Base-by-base conservation (phyloP, 345 rosid species). In the Rhizophora apiculata region DNA sequence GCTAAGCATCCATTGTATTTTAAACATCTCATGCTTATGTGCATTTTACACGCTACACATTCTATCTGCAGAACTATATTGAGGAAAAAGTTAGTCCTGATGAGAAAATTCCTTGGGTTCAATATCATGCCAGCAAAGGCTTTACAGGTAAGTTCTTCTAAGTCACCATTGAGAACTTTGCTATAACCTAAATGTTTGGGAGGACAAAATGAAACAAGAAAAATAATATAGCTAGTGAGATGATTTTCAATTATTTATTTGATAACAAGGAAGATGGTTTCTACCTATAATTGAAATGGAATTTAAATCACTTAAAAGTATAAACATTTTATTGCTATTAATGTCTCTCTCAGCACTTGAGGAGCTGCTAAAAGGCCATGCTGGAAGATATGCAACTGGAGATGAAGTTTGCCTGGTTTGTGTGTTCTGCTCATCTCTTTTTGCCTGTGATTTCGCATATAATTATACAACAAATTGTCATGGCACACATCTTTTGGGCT, bases 331-430 rank as follows among this genome's bases (percentile, higher is more conserved):
- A 68, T 67, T 13, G 26, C 13, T n/a, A 21, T 22, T 34, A 60
- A 11, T 53, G 18, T 69, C 53, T 79, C 64, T 77, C 73, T 77
- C 83, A 93, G 93, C 92, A 13, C 88, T 91, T 13, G 94, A 89
- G 85, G 79, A 81, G 80, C 83, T 91, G 46, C 77, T 93, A 62
- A 83, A 76, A 69, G 84, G 65, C 68, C 82, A 65, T 46, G 78
- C 94, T 70, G 90, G 98, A 63, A 85, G 76, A 79, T 89, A 85
- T 77, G 97, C 96, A 0, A 88, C 86, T 31, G 94, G 92, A 60
- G 89, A 88, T 73, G 87, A 86, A 77, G 82, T 89, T 83, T 85
- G 6, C 71, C 67, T 88, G 97, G 97, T 86, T 70, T 65, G 76
- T 67, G 49, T 67, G 64, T 72, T 30, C 19, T 31, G 13, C 60